phyloP scores from a whole-genome alignment of 2,329 filamentous ascomycete species.

The Clonostachys chloroleuca region DNA sequence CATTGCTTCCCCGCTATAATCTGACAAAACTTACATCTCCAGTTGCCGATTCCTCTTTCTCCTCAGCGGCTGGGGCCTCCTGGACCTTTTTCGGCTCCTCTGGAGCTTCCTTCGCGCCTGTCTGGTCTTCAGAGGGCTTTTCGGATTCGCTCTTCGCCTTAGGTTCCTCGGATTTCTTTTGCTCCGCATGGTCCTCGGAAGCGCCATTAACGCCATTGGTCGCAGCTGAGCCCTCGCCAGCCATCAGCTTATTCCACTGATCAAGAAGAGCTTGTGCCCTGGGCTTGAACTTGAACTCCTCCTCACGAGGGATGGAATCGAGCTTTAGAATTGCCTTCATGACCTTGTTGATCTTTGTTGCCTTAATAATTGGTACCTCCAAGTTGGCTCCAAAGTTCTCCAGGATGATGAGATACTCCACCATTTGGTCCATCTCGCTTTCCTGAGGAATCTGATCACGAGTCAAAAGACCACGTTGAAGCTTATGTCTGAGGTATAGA shows the following conservation, averaged over 20 bases:
- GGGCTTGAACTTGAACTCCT: conserved; percentile 84
- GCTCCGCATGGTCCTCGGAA: conserved; percentile 26
- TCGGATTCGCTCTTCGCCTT: conserved; percentile 25
- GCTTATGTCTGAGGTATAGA: conserved; percentile 88
- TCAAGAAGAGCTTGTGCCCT: conserved; percentile 76
- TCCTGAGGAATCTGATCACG: conserved; percentile 82
- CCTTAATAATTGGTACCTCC: conserved; percentile 82
- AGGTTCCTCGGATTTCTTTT: conserved; percentile 29
- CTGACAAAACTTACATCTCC: too few relatives aligned
- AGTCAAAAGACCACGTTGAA: conserved; percentile 90
- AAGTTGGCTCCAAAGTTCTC: conserved; percentile 52
- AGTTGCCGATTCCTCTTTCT: neutral
- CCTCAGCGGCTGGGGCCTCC: neutral
- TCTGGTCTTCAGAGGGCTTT: conserved; percentile 9
- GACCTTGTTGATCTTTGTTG: conserved; percentile 98
- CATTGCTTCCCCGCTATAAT: too few relatives aligned
- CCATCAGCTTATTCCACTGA: conserved; percentile 85
- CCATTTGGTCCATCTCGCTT: conserved; percentile 76
- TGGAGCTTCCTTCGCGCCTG: neutral
- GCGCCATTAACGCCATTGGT: conserved; percentile 46
- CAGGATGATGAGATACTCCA: conserved; percentile 73
- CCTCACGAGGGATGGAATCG: conserved; percentile 78
- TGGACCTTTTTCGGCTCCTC: conserved; percentile 5
- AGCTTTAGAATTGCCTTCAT: conserved; percentile 92
- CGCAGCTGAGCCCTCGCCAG: conserved; percentile 42